Base-by-base conservation (phyloP, 352 stramenopile genomes). In the Phytophthora pisi region DNA sequence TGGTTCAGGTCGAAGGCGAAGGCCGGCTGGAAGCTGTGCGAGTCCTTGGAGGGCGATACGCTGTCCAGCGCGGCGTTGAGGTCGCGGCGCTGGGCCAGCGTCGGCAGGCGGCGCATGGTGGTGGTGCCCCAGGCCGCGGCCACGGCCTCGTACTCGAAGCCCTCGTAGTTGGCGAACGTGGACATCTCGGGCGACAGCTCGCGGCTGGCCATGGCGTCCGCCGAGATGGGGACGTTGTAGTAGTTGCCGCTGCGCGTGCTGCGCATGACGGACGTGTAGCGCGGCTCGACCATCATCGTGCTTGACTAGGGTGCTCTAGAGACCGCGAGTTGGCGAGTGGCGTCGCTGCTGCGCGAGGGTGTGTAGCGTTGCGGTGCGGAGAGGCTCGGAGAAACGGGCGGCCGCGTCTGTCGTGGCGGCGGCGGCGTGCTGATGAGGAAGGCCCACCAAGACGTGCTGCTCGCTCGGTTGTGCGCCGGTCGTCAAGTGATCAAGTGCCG, bases 1-100 rank as follows among this genome's bases (percentile, higher is more conserved):
- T 75, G 64, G 61, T 88, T 82, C 38, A 88, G 75, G 24, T 88
- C 79, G 34, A 88, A 86, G 10, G 73, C 77, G 66, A 88, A 88
- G 8, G 77, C 66, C 8, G 75, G 75, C 54, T 84, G 75, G 58
- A 86, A 84, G 34, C 57, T 61, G 59, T 74, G 67, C 26, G 65
- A 58, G 53, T 79, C 68, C 57, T 79, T 76, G 30, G 63, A 76
- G 13, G 63, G 67, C 24, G 47, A n/a, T 11, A 75, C 47, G 40
- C 62, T 47, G 26, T 76, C 72, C 26, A 86, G 74, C 30, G 75
- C 77, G 10, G 77, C 66, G 62, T 84, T 86, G 31, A 84, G 68
- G 64, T 88, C 77, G 26, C 64, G 70, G 24, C 56, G 64, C 34
- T 77, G 66, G 40, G 49, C 50, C 24, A 73, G 36, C 10, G 66